Conservation (phyloP, 2,329 filamentous ascomycete species). For the Phyllosticta citriasiana region DNA sequence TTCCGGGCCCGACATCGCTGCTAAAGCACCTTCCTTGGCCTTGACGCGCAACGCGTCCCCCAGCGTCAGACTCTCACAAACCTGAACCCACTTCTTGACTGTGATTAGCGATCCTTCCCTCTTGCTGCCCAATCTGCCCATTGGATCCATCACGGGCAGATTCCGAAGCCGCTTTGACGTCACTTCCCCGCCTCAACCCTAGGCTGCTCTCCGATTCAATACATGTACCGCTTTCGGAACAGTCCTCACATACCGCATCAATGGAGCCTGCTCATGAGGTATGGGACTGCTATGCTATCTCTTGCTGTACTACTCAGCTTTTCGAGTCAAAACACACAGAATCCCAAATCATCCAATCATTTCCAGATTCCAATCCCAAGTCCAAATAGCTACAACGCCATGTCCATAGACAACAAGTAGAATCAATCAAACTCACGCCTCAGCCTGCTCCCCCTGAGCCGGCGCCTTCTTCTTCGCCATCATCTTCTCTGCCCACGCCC, state of each 20-base stretch:
- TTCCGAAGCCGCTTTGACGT: not conserved
- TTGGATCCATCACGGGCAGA: not conserved
- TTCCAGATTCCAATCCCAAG: not conserved
- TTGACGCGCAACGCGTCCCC: not conserved
- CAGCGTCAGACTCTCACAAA: not conserved
- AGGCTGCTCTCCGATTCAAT: not conserved
- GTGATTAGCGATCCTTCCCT: not conserved
- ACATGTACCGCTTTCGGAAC: not conserved
- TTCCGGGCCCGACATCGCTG: too few species aligned
- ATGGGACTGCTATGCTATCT: too few species aligned
- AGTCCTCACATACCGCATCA: not conserved
- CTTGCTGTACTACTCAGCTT: too few species aligned
- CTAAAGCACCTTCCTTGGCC: too few species aligned
- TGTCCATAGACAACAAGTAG: not conserved
- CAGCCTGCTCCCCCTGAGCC: constrained; percentile 5
- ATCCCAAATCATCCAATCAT: too few species aligned
- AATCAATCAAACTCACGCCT: not conserved
- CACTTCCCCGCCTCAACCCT: not conserved
- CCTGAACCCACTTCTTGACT: not conserved
- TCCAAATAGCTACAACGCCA: not conserved
- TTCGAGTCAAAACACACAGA: too few species aligned
- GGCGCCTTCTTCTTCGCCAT: constrained; percentile 26
- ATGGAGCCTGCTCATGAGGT: too few species aligned
- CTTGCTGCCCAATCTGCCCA: not conserved
- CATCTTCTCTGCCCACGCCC: constrained; percentile 42